Evolutionary conservation across 148 eudicot species (phyloP).

Genomic region (Cornus controversa): DNA sequence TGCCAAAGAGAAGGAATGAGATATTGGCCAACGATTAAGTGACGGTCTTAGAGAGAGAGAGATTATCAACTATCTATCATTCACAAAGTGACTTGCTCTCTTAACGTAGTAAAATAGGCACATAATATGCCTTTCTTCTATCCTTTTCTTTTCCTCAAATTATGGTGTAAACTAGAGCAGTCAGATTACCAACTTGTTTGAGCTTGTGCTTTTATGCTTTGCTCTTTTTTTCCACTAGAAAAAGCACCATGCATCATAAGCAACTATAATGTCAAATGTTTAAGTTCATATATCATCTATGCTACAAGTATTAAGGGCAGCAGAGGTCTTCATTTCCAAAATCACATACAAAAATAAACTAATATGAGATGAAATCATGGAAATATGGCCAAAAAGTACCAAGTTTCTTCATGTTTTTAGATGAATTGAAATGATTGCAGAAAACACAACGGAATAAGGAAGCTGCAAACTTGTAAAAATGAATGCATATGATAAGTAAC

Average conservation of each 20-base stretch:
- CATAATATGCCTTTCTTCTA: neutral
- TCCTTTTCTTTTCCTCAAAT: neutral
- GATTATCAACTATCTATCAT: neutral
- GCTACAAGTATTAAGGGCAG: neutral
- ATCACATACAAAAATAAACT: neutral
- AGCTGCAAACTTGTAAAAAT: neutral
- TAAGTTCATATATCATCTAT: too few species aligned
- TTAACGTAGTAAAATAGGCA: neutral
- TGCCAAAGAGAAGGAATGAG: constrained; percentile 29
- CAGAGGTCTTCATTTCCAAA: neutral
- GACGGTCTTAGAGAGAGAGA: neutral
- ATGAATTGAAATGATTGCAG: neutral
- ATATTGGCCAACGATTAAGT: neutral
- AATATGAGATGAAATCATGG: neutral
- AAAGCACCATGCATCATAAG: neutral
- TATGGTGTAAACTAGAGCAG: neutral
- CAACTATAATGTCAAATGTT: neutral
- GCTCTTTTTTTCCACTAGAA: neutral
- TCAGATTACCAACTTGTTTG: neutral
- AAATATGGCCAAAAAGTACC: neutral
- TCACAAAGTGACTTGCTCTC: neutral
- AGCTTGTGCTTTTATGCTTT: neutral
- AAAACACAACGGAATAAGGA: neutral
- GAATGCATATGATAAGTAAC: too few species aligned
- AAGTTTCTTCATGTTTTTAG: neutral